A percentile compares a stretch with the other conserved stretches of the same genome.
phyloP scores from a whole-genome alignment of 139 green algal species.

The Klebsormidium nitens region DNA sequence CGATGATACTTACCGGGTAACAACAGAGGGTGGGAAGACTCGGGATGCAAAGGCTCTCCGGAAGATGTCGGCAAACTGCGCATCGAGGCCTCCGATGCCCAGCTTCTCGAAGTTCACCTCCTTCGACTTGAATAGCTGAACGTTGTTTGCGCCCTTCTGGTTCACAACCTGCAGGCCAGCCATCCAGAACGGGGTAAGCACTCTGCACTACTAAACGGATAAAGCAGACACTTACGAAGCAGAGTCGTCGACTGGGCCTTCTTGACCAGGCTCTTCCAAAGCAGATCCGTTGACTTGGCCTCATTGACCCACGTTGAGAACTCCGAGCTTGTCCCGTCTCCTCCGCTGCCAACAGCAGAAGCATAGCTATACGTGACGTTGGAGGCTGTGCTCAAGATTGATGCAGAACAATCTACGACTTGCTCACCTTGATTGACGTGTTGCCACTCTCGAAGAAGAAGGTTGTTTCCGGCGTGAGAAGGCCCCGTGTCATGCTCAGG shows the following conservation, averaged over 20 bases:
- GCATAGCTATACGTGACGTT: no score
- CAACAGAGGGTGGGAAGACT: slow-evolving; percentile 81
- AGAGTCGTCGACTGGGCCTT: no score
- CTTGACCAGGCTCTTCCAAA: no score
- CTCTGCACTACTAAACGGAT: background rate
- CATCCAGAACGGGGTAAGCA: slow-evolving; percentile 28
- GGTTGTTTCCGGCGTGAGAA: slow-evolving; percentile 33
- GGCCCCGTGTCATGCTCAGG: slow-evolving; percentile 21
- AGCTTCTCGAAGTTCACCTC: slow-evolving; percentile 94
- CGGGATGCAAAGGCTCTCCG: slow-evolving; percentile 89
- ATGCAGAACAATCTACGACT: no score
- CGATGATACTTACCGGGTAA: slow-evolving; percentile 54
- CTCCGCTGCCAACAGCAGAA: no score
- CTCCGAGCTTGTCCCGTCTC: no score
- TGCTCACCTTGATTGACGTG: slow-evolving; percentile 61
- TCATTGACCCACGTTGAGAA: no score
- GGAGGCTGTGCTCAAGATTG: no score
- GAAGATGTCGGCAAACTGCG: slow-evolving; percentile 97
- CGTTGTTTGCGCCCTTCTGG: slow-evolving; percentile 48
- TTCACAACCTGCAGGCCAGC: slow-evolving; percentile 29
- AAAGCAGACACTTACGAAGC: no score
- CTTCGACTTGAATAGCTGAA: slow-evolving; percentile 84
- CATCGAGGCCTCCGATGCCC: slow-evolving; percentile 87
- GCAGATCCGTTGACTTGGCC: no score
- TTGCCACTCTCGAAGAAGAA: slow-evolving; percentile 37